A percentile compares a stretch with the other conserved stretches of the same genome.
These are phyloP conservation scores for Adansonia digitata DNA, from an alignment of 345 rosid species.

Conservation along the genomic window DNA sequence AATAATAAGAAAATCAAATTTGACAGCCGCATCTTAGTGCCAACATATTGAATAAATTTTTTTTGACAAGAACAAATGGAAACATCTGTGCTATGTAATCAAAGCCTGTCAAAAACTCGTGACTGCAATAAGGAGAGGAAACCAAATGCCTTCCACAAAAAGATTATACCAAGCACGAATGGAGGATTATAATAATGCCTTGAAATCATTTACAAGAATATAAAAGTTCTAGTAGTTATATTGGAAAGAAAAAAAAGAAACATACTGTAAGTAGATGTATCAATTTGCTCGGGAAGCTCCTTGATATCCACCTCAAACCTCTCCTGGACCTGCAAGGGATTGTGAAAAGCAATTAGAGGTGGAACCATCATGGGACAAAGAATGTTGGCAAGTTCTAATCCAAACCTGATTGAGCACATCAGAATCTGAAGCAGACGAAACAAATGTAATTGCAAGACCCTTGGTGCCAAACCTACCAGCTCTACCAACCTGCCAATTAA, in stretches of 20 bases:
- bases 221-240: background rate
- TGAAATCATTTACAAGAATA: background rate
- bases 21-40: background rate
- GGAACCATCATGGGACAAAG: background rate
- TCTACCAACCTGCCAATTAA: too few species aligned
- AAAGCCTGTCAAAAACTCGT: background rate
- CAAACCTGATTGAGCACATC: too few species aligned
- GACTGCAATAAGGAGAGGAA: background rate
- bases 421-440: too few species aligned
- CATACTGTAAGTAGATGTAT: conserved; percentile 90
- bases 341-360: background rate
- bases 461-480: too few species aligned
- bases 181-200: too few species aligned
- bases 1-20: background rate
- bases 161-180: background rate
- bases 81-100: background rate
- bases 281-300: too few species aligned
- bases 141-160: background rate
- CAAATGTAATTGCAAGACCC: too few species aligned
- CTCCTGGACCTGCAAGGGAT: conserved; percentile 63
- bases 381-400: background rate
- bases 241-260: background rate
- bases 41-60: background rate
- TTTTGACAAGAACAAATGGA: background rate
- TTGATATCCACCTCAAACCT: too few species aligned